These are phyloP conservation scores for Porogramme epimiltina DNA, from an alignment of 1,284 basidiomycete genomes.

Conservation along the genomic window DNA sequence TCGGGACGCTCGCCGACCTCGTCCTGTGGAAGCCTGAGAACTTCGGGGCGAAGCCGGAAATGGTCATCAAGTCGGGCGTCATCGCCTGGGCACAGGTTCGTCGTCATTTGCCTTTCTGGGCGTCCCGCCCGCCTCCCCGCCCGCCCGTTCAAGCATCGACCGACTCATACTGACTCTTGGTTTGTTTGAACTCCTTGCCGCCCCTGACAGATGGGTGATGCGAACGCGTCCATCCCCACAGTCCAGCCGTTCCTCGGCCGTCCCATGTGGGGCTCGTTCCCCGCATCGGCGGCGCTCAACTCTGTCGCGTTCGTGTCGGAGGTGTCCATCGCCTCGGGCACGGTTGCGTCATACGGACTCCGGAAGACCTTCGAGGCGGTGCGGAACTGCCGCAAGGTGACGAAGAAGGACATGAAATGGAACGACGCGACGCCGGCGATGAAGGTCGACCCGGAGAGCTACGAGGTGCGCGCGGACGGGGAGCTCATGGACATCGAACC, in stretches of 20 bases:
- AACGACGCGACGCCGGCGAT: conserved; percentile 84
- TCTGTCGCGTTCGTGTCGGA: conserved; percentile 88
- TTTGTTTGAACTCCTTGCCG: neutral
- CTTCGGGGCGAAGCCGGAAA: conserved; percentile 91
- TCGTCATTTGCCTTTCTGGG: conserved; percentile 7
- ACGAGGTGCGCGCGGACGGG: conserved; percentile 85
- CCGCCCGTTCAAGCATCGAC: neutral
- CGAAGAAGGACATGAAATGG: conserved; percentile 93
- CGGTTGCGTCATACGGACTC: conserved; percentile 71
- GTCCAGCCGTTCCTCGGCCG: conserved; percentile 87
- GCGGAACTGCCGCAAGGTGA: conserved; percentile 72
- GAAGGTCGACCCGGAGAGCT: conserved; percentile 91
- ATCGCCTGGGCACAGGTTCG: conserved; percentile 87
- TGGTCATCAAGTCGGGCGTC: conserved; percentile 93
- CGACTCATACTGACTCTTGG: conserved; percentile 11
- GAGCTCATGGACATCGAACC: conserved; percentile 76
- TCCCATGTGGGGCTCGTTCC: conserved; percentile 88
- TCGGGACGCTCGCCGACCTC: conserved; percentile 89
- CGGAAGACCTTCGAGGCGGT: conserved; percentile 81
- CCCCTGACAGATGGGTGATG: conserved; percentile 83
- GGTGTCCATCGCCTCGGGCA: conserved; percentile 66
- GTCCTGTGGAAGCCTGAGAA: conserved; percentile 93
- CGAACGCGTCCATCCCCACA: conserved; percentile 91
- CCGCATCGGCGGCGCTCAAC: conserved; percentile 77
- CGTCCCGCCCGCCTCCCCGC: neutral